Base-by-base conservation (phyloP, 2,329 filamentous ascomycete genomes). In the Hirsutella minnesotensis region DNA sequence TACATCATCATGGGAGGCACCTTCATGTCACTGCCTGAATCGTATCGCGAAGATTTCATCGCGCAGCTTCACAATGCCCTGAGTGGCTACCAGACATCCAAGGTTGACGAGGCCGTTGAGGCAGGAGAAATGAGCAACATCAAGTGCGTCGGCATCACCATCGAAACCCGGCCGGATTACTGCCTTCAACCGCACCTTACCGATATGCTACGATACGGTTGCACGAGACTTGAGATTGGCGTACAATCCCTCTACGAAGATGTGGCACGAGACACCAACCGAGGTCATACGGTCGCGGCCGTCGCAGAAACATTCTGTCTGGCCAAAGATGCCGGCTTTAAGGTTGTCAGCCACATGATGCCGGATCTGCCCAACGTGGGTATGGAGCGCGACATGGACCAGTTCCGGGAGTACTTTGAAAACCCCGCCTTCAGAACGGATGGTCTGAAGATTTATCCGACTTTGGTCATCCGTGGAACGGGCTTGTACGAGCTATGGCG, bases 1-100 rank as follows among this genome's bases (percentile, higher is more conserved):
- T 98, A 96, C 63, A 98, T 98, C 58, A 95, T 98, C 60, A 98
- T 98, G 92, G 92, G 92, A 46, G 92, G 92, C 51, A 98, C 92
- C 0, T 98, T 98, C 65, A 98, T 98, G 94, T 96, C 90, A 3
- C 67, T 98, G 21, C 75, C 90, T 9, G 81, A 88, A 55, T 80
- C 83, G 20, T 98, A 98, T 62, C 75, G 92, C 22, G 86, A 98
- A 47, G 80, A 86, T 44, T 98, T 98, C 56, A 95, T 98, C 46
- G 83, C 88, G 1, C 90, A 95, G 57, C 73, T 98, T 40, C 92
- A 98, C 67, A 98, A 98, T 58, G 92, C 92, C 1, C 76, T 98
- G 8, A 95, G 88, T 51, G 92, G 92, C 8, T 98, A 98, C 59
- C 87, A 94, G 56, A 94, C 89, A 0, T 83, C 81, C 35, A 86